Evolutionary conservation across 371 early-diverging fungal genomes (phyloP), one percentile per base, ranked within the genome.

Genomic region (Mortierella sp.): DNA sequence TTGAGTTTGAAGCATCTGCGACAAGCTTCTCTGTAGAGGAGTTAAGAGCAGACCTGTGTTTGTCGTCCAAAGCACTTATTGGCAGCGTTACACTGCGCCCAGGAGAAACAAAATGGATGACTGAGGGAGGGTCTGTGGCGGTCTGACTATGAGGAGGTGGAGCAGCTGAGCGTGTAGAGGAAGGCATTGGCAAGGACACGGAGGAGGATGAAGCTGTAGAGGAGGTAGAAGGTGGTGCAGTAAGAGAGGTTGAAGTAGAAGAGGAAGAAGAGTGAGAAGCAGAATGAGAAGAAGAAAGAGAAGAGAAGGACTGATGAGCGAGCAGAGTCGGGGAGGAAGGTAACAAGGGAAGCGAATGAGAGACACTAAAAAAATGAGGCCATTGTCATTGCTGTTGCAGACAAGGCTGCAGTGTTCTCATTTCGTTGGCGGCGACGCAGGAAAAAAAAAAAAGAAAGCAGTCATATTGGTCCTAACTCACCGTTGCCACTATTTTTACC

Each of bases 1-100:
- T 64, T 22, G 78, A 40, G 26, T 72, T 68, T 15, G 69, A 40
- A n/a, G 61, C 31, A 26, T 72, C 63, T 63, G 71, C 71, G 45
- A 28, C 40, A n/a, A n/a, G n/a, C n/a, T n/a, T n/a, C n/a, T n/a
- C n/a, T n/a, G 22, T 40, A 54, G 69, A 22, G 17, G 40, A 35
- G 6, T 17, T 31, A 60, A 42, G 29, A 28, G 8, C 7, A 51
- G 51, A 4, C 51, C 8, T 26, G 23, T 51, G 51, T 51, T 51
- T 51, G 28, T 23, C 12, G 26, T 51, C 51, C 26, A 23, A 26
- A 26, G 51, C 9, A 43, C 43, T 43, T 15, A 17, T 43, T 15
- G 43, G 43, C 15, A 43, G 43, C 17, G 43, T 43, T 43, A 17
- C 43, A 43, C 43, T 43, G 26, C 51, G 51, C 4, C 22, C 51